Evolutionary conservation across 2,329 filamentous ascomycete species (phyloP), one percentile per base, ranked within the genome.

Genomic region (Colletotrichum scovillei): DNA sequence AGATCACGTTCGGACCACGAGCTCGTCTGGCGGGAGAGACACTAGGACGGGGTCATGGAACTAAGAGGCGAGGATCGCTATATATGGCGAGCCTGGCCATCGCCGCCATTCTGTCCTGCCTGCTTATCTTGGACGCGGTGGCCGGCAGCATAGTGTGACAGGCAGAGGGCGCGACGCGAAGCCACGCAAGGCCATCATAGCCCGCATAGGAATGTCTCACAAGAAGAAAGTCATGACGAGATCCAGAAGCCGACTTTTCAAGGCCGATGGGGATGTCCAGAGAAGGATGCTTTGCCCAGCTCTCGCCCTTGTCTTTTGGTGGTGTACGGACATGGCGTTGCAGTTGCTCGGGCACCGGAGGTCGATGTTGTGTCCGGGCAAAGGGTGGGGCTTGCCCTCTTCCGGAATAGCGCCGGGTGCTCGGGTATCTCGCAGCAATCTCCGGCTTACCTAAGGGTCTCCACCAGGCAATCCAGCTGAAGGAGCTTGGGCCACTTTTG

Each of bases 231-330:
- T 14, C 52, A 65, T 65, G 32, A 65, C 63, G 32, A 42, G 38
- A 26, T 63, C 65, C 22, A 32, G 14, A 42, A 24, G 19, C 30
- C 22, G 12, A n/a, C 26, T 38, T 42, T 6, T 38, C 55, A 38
- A 66, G 67, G 53, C 72, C 72, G 72, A 60, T 74, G 72, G 72
- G 72, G 72, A 74, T 74, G 72, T 74, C 72, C 72, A 74, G 49
- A 67, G 26, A 52, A 68, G 42, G 49, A n/a, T 72, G 11, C 22
- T 67, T 68, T 28, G 55, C 32, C 16, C 19, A 57, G 52, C 14
- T 46, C 52, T 12, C 53, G 42, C 53, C 22, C 22, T 28, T 32
- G 26, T 35, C 14, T 32, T 14, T 16, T 65, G 56, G 35, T 26
- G 32, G 24, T 64, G 26, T 35, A 24, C 59, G 67, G 59, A 73